Conservation (phyloP, 2,329 filamentous ascomycete species). For the Phaeosphaeria sp. region DNA sequence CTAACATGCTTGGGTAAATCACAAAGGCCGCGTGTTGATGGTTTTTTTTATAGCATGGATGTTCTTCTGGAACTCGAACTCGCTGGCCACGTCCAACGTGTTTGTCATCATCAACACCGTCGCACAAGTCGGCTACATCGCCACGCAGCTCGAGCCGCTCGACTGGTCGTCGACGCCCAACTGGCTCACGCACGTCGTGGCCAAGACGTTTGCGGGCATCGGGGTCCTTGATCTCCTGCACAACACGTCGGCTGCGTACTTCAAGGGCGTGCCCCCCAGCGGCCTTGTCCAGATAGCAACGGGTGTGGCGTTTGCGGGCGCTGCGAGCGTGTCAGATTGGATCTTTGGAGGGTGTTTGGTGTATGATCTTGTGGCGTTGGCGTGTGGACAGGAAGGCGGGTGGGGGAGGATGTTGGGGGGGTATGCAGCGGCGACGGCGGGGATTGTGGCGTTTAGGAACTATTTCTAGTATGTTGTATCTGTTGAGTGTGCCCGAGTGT, state of each 20-base stretch:
- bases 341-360: slow-evolving; percentile 66
- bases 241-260: slow-evolving; percentile 64
- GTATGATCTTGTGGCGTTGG: slow-evolving; percentile 63
- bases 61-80: slow-evolving; percentile 65
- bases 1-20: background rate
- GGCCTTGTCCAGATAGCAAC: slow-evolving; percentile 59
- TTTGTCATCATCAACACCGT: slow-evolving; percentile 64
- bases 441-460: slow-evolving; percentile 61
- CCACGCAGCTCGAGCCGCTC: slow-evolving; percentile 57
- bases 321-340: slow-evolving; percentile 62
- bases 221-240: slow-evolving; percentile 66
- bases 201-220: slow-evolving; percentile 67
- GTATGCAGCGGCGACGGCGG: slow-evolving; percentile 60
- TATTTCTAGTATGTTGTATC: slow-evolving; percentile 53
- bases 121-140: slow-evolving; percentile 62
- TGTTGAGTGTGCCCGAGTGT: too few species aligned
- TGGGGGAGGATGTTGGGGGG: slow-evolving; percentile 61
- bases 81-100: slow-evolving; percentile 59
- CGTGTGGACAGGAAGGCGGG: slow-evolving; percentile 58
- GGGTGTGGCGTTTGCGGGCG: slow-evolving; percentile 59
- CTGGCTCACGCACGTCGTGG: slow-evolving; percentile 64
- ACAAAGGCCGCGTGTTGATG: background rate
- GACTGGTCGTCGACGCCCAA: slow-evolving; percentile 57
- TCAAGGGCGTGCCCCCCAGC: slow-evolving; percentile 55
- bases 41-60: slow-evolving; percentile 56